Evolutionary conservation across 306 rosid genomes (phyloP).

Genomic region (Vigna radiata): DNA sequence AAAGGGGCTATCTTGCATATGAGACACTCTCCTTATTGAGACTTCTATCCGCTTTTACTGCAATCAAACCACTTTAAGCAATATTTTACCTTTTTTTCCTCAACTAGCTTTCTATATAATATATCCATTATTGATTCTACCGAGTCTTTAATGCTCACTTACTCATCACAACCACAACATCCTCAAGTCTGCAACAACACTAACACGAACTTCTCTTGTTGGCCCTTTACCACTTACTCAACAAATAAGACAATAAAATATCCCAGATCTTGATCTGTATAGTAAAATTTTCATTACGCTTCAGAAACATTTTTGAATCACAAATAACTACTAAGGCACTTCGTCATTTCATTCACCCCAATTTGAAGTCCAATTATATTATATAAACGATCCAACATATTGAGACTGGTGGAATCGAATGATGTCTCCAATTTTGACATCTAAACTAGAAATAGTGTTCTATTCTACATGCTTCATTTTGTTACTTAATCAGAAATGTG

Average conservation of each 20-base stretch:
- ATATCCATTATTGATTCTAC: neutral
- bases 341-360: neutral
- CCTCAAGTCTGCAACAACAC: neutral
- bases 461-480: neutral
- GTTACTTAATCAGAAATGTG: neutral
- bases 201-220: neutral
- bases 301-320: neutral
- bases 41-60: neutral
- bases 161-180: neutral
- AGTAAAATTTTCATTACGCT: slow-evolving; percentile 14
- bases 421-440: neutral
- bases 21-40: neutral
- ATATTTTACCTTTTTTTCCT: neutral
- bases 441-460: neutral
- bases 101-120: neutral
- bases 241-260: neutral
- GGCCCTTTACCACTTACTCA: neutral
- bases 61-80: neutral
- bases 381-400: neutral
- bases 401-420: neutral
- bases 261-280: neutral
- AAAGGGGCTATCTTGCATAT: neutral
- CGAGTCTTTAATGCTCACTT: neutral
- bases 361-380: neutral
- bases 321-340: neutral